Evolutionary conservation across 2,329 filamentous ascomycete genomes (phyloP).

Genomic region (Cladorrhinum sp.): DNA sequence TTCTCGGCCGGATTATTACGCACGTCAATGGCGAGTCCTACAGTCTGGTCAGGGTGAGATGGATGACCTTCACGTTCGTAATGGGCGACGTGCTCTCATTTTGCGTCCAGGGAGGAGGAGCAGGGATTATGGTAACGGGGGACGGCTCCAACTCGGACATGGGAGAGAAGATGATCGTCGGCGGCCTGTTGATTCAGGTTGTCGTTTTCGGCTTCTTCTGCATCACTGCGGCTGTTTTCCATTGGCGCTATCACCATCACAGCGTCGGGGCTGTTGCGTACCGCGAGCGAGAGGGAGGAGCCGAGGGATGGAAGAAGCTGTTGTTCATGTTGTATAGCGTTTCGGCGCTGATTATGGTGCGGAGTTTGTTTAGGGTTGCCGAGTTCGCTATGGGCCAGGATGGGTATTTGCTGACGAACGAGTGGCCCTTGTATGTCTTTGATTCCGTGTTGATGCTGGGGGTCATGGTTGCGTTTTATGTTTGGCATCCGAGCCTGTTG

Average conservation of each 20-base stretch:
- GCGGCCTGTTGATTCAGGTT: neutral
- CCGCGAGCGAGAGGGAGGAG: neutral
- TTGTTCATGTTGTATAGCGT: neutral
- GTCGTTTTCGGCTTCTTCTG: neutral
- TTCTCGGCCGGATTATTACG: constrained; percentile 38
- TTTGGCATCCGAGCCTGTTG: neutral
- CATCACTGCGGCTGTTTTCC: neutral
- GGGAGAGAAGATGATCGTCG: constrained; percentile 44
- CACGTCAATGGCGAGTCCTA: constrained; percentile 26
- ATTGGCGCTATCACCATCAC: neutral
- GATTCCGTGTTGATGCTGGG: neutral
- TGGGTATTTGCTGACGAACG: neutral
- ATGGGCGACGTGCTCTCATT: constrained; percentile 31
- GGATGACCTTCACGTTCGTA: constrained; percentile 33
- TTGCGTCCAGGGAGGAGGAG: constrained; percentile 31
- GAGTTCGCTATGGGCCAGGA: neutral
- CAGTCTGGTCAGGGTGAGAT: constrained; percentile 25
- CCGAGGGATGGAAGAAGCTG: neutral
- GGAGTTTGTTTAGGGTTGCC: neutral
- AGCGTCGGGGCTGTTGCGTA: neutral
- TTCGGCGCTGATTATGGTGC: neutral
- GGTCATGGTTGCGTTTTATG: neutral
- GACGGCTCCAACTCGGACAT: constrained; percentile 29
- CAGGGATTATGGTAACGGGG: constrained; percentile 27
- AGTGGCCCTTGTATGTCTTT: neutral